phyloP scores from a whole-genome alignment of 768 basidiomycete species.

The Lactifluus piperatus region DNA sequence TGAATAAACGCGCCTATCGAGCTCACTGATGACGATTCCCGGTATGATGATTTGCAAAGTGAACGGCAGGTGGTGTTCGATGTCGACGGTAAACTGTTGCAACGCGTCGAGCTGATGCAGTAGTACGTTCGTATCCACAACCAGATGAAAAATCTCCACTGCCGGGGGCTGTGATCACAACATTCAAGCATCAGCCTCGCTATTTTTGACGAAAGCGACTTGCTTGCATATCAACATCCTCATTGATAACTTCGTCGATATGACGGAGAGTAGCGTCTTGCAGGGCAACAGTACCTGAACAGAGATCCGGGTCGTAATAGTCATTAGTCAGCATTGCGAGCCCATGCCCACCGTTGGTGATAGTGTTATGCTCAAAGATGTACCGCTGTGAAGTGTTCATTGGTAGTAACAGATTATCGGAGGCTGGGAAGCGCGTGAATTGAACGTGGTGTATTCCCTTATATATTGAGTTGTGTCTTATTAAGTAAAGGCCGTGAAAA shows the following conservation, averaged over 20 bases:
- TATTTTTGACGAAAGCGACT: background rate
- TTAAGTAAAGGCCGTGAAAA: no score
- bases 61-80: conserved; percentile 41
- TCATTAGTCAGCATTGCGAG: background rate
- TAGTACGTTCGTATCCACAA: conserved; percentile 76
- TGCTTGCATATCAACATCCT: conserved; percentile 72
- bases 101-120: conserved; percentile 58
- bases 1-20: conserved; percentile 49
- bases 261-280: conserved; percentile 37
- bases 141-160: conserved; percentile 35
- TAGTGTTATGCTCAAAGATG: background rate
- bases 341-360: background rate
- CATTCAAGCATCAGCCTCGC: background rate
- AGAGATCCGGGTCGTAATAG: background rate
- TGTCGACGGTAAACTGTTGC: conserved; percentile 54
- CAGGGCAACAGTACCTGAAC: background rate
- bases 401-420: background rate
- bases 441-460: background rate
- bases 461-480: background rate
- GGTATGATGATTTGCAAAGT: conserved; percentile 55
- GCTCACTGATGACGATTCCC: conserved; percentile 65
- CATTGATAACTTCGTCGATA: conserved; percentile 48
- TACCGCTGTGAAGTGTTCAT: background rate
- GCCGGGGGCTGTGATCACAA: background rate
- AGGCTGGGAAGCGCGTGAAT: background rate